Evolutionary conservation across 2,329 filamentous ascomycete genomes (phyloP).

Genomic region (Sordariomycetes sp.): DNA sequence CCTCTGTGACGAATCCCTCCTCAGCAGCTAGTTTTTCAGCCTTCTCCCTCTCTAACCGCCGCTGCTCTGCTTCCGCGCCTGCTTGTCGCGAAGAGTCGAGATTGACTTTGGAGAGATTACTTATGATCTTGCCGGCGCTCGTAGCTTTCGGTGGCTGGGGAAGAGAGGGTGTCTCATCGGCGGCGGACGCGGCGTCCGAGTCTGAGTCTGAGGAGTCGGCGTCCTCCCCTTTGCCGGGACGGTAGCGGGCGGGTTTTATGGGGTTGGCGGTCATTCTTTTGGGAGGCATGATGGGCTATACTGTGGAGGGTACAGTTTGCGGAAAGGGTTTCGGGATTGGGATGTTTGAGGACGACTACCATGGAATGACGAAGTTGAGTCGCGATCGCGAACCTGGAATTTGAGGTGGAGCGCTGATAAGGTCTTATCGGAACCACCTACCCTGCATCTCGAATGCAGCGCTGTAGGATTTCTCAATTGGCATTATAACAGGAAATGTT

Average conservation of each 20-base stretch:
- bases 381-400: background rate
- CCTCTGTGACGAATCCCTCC: conserved; percentile 55
- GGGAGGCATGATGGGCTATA: conserved; percentile 45
- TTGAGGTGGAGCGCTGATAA: conserved; percentile 1
- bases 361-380: background rate
- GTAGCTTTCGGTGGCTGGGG: conserved; percentile 48
- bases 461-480: no score
- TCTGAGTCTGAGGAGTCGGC: conserved; percentile 43
- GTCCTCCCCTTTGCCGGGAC: conserved; percentile 68
- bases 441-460: no score
- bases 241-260: conserved; percentile 68
- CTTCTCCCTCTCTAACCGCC: conserved; percentile 19
- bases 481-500: no score
- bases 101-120: conserved; percentile 42
- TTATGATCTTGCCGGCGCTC: conserved; percentile 48
- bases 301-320: background rate
- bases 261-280: conserved; percentile 94
- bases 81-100: conserved; percentile 38
- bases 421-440: background rate
- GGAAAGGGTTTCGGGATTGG: background rate
- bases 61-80: conserved; percentile 32
- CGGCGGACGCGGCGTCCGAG: conserved; percentile 27
- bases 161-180: no score
- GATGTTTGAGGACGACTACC: no score
- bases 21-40: conserved; percentile 44